Evolutionary conservation across 1,139 yeast species (phyloP).

Genomic region (Pichia cactophila): DNA sequence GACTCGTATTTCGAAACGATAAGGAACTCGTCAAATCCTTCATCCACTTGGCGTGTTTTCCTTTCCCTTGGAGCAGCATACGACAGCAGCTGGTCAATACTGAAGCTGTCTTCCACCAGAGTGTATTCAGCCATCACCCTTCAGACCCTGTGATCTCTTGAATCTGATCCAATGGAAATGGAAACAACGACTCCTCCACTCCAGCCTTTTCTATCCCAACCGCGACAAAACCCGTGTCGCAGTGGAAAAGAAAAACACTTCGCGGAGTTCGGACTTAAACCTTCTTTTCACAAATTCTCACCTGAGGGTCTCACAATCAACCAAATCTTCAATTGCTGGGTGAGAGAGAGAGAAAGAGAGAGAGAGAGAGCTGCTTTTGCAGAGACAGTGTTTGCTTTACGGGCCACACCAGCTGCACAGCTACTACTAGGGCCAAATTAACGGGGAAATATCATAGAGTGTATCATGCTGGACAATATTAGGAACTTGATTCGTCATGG

Average conservation of each 20-base stretch:
- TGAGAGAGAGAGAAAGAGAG: no score
- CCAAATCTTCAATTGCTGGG: no score
- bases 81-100: background rate
- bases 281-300: no score
- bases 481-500: constrained; percentile 83
- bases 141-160: no score
- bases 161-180: no score
- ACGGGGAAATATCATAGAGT: background rate
- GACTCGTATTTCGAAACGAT: background rate
- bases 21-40: background rate
- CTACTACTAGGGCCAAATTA: background rate
- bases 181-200: no score
- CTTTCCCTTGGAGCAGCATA: background rate
- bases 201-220: no score
- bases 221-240: no score
- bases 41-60: background rate
- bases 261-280: no score
- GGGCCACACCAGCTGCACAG: background rate
- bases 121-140: background rate
- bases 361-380: background rate
- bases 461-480: constrained; percentile 35
- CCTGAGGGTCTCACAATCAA: no score
- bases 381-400: no score
- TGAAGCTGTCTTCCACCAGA: background rate
- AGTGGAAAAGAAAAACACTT: no score